These are phyloP conservation scores for Mortierella sp. DNA, from an alignment of 371 early-diverging fungal genomes.

Conservation along the genomic window DNA sequence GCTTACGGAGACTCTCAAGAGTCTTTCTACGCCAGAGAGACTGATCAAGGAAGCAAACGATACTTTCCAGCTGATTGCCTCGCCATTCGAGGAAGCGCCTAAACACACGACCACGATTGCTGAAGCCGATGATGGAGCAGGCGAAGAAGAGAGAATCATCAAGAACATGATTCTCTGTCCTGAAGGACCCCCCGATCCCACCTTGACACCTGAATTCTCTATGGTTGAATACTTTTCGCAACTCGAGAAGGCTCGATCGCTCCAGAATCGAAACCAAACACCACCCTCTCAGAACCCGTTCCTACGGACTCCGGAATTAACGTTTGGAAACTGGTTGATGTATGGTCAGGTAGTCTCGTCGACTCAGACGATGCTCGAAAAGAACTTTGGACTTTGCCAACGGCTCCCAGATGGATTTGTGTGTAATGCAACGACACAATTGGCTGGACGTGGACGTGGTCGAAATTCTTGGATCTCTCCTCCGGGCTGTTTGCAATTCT, in stretches of 20 bases:
- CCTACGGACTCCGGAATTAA: constrained; percentile 45
- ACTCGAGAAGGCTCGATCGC: constrained; percentile 24
- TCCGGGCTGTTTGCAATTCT: constrained; percentile 87
- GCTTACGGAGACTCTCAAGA: constrained; percentile 15
- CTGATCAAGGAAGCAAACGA: constrained; percentile 50
- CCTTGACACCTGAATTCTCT: constrained; percentile 54
- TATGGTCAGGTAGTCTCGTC: constrained; percentile 80
- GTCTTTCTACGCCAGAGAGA: constrained; percentile 13
- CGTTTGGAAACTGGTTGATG: constrained; percentile 76
- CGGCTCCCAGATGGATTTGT: constrained; percentile 77
- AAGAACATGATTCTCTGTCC: constrained; percentile 9
- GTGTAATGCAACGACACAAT: constrained; percentile 76
- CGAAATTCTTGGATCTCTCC: constrained; percentile 93
- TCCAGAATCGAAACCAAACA: background rate
- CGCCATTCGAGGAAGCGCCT: background rate
- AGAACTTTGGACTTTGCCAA: constrained; percentile 72
- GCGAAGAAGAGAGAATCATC: constrained; percentile 10
- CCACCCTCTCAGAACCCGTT: constrained; percentile 15
- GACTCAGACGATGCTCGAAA: constrained; percentile 89
- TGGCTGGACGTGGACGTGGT: constrained; percentile 82
- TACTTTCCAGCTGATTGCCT: constrained; percentile 35
- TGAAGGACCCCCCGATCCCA: constrained; percentile 26
- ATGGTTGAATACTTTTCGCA: constrained; percentile 35
- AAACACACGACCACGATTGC: constrained; percentile 1
- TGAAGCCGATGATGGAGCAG: constrained; percentile 6